Evolutionary conservation across 352 stramenopile genomes (phyloP), one percentile per base, ranked within the genome.

Genomic region (Globisporangium lucens): DNA sequence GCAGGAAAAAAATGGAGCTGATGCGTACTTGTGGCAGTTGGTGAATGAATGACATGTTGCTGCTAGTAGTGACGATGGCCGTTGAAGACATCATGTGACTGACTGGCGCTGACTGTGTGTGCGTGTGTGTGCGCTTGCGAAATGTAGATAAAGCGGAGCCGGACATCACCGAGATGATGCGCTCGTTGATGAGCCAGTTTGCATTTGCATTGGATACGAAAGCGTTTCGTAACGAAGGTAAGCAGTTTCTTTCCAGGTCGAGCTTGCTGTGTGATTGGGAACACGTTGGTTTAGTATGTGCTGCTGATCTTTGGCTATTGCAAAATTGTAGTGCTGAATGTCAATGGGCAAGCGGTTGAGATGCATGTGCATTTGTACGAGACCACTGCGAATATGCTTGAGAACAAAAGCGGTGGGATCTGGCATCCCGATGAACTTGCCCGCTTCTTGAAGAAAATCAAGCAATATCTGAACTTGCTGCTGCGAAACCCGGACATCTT

Each of bases 291-390:
- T n/a, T 30, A 30, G 12, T 53, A 22, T 30, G 33, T 36, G 22
- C 7, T 43, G 4, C 52, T 53, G 56, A 51, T 20, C 43, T 22
- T 51, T 24, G 17, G 17, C 38, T 13, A 41, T 66, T 36, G 15
- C 60, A 10, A n/a, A 74, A 3, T 29, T 51, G 30, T 33, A 82
- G 76, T 59, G 41, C 33, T 93, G 7, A 24, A 66, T 17, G 65
- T 76, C 7, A 71, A 82, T 22, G 74, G 68, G 1, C 65, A 75
- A 60, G 47, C 82, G 38, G 56, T 91, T 20, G 80, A 77, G 35
- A 76, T 90, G 27, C 76, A 90, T 49, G 77, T 92, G 60, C 75
- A 90, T 65, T 69, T 94, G 52, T 89, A 92, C 61, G 82, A 93
- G 68, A 91, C 83, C 6, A 87, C 89, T 35, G 68, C 66, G 56